These are phyloP conservation scores for Mycena kentingensis DNA, from an alignment of 768 basidiomycete genomes.

Conservation along the genomic window DNA sequence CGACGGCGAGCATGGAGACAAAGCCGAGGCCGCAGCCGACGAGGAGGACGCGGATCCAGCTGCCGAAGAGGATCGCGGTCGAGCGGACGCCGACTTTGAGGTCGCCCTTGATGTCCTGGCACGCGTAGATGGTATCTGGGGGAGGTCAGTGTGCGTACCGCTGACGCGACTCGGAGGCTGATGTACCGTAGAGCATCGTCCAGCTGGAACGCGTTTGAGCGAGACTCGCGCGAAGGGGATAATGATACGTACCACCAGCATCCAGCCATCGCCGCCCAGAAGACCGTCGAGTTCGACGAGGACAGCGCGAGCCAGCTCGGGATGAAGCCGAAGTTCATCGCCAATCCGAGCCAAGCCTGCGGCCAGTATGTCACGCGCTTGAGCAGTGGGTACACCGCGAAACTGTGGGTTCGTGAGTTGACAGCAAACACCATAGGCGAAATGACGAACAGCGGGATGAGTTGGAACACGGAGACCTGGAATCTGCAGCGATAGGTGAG, in stretches of 20 bases:
- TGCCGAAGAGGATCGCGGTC: constrained; percentile 72
- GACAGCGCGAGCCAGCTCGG: constrained; percentile 50
- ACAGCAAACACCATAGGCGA: background rate
- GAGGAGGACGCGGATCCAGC: constrained; percentile 59
- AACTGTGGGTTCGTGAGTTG: constrained; percentile 26
- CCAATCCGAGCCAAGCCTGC: constrained; percentile 61
- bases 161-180: constrained; percentile 6
- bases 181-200: constrained; percentile 51
- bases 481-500: constrained; percentile 31
- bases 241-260: constrained; percentile 45
- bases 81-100: constrained; percentile 72
- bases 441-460: constrained; percentile 44
- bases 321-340: constrained; percentile 57
- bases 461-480: constrained; percentile 45
- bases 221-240: background rate
- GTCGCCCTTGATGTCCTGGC: constrained; percentile 78
- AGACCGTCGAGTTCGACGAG: constrained; percentile 32
- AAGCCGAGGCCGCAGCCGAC: constrained; percentile 53
- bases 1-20: constrained; percentile 49
- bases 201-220: constrained; percentile 32
- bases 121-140: constrained; percentile 71
- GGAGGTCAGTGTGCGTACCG: constrained; percentile 2
- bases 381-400: constrained; percentile 52
- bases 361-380: constrained; percentile 63
- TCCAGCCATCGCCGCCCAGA: constrained; percentile 38